Base-by-base conservation (phyloP, 2,329 filamentous ascomycete species). In the Cyanodermella asteris region DNA sequence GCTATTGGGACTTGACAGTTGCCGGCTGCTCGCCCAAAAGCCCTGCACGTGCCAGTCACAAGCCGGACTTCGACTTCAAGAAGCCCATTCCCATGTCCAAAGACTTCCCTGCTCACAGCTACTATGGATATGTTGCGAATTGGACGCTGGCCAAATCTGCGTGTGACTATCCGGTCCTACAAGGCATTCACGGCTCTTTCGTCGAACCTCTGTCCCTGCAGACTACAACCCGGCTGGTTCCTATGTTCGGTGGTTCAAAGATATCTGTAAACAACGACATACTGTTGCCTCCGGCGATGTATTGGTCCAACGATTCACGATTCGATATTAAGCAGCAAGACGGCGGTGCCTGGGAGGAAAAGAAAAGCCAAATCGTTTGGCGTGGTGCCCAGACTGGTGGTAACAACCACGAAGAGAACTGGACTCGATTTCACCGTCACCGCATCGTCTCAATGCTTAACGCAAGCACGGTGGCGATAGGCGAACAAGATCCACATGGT, bases 81-180 rank as follows among this genome's bases (percentile, higher is more conserved):
- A n/a, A n/a, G n/a, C n/a, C n/a, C n/a, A n/a, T n/a, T n/a, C n/a
- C n/a, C n/a, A n/a, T n/a, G n/a, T n/a, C n/a, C n/a, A n/a, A n/a
- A n/a, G n/a, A n/a, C n/a, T n/a, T n/a, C n/a, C n/a, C n/a, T n/a
- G n/a, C n/a, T n/a, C n/a, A n/a, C n/a, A n/a, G n/a, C n/a, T n/a
- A n/a, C n/a, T n/a, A n/a, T n/a, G n/a, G n/a, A n/a, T n/a, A n/a
- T n/a, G n/a, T n/a, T n/a, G n/a, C n/a, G n/a, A 57, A 75, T 36
- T 82, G 73, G 68, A 53, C 58, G 1, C 42, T 58, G 6, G 64
- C 72, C 5, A 59, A 68, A 5, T 62, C 77, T 23, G 58, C 72
- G 15, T 90, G 78, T 41, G 63, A 73, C 31, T 77, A 87, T 39
- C 72, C 78, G 1, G 78, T 87, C 34, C 52, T 84, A 16, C 62